Percentiles rank a stretch among this genome's conserved stretches.
These are phyloP conservation scores for Omphalea diandra DNA, from an alignment of 441 rosid genomes.

Conservation along the genomic window DNA sequence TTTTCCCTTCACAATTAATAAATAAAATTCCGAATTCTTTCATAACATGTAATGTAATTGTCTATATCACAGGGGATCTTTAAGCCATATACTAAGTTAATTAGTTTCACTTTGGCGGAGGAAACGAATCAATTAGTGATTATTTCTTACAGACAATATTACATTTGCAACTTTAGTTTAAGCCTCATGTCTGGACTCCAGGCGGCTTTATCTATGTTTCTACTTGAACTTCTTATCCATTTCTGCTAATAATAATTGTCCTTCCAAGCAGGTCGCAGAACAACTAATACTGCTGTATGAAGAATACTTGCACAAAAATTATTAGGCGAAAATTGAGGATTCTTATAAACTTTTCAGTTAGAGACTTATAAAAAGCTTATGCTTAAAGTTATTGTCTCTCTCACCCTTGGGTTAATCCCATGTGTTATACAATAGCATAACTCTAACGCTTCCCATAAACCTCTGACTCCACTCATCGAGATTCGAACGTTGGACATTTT, in stretches of 20 bases:
- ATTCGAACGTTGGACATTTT: too few relatives aligned
- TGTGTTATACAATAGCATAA: too few relatives aligned
- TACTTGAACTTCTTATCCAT: conserved; percentile 4
- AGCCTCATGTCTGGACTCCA: neutral
- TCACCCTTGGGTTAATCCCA: too few relatives aligned
- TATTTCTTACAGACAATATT: neutral
- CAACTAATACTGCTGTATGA: conserved; percentile 66
- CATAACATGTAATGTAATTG: too few relatives aligned
- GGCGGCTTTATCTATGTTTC: neutral
- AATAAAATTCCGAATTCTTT: neutral
- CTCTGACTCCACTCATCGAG: too few relatives aligned
- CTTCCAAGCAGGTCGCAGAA: conserved; percentile 57
- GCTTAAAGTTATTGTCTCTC: neutral
- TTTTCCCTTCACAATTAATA: neutral
- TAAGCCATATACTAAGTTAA: neutral
- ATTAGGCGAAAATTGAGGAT: conserved; percentile 11
- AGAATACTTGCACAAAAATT: conserved; percentile 43
- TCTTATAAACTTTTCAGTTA: neutral
- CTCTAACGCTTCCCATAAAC: too few relatives aligned
- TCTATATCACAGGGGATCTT: too few relatives aligned
- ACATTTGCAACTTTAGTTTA: neutral
- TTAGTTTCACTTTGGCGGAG: neutral
- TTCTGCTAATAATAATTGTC: neutral
- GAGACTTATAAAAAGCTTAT: neutral
- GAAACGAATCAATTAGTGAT: too few relatives aligned